Base-by-base conservation (phyloP, 2,329 filamentous ascomycete species). In the Fusarium armeniacum region DNA sequence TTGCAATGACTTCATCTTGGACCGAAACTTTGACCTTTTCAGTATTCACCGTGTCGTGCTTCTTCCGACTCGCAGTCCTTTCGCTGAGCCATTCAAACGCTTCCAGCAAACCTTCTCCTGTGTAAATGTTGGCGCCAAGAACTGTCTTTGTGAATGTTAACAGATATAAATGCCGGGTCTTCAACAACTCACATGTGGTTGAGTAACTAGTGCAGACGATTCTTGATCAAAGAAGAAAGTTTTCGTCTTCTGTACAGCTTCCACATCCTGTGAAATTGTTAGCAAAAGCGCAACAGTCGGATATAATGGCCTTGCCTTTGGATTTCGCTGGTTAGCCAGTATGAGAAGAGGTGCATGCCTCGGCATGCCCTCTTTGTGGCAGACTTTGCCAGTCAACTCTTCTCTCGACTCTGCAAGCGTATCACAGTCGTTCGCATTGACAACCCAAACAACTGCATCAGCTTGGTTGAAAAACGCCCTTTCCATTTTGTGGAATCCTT, bases 381-480 rank as follows among this genome's bases (percentile, higher is more conserved):
- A 3, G 16, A 16, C n/a, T 10, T 10, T 36, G 32, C 4, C 3
- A 15, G 47, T 13, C 11, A 62, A 36, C 0, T 62, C 60, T 22
- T 56, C 60, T 20, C 46, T 62, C 12, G n/a, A 43, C 22, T 62
- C 60, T 12, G 22, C 6, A 3, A 30, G 10, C 1, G 5, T 20
- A 3, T 43, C 60, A 13, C n/a, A n/a, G 35, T 62, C 16, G 20
- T 36, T 22, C 5, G 47, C 32, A 33, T 62, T 58, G 8, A 46
- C 8, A 3, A 62, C 11, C 58, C 47, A 62, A 2, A 62, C 6
- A 9, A 62, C 10, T 6, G 33, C 47, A 43, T 41, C 38, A 1
- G 33, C 30, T 20, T 46, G n/a, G 13, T 30, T 47, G 4, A 62
- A 32, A 8, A 55, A 55, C 5, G n/a, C 20, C 2, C 33, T 46